Evolutionary conservation across 1,284 basidiomycete genomes (phyloP).

Genomic region (Irpex rosettiformis): DNA sequence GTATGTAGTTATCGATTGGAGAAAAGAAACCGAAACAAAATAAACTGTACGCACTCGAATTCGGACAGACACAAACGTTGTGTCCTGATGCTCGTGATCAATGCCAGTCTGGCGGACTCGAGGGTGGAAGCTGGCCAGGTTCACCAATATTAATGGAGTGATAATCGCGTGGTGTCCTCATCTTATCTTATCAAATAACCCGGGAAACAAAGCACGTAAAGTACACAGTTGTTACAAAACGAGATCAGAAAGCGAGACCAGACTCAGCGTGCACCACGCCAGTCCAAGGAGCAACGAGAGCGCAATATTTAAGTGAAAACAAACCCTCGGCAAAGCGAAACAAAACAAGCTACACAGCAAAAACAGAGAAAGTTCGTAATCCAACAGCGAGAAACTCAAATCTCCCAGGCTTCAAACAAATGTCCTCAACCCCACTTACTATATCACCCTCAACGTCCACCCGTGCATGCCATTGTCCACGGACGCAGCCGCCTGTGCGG

Average conservation of each 20-base stretch:
- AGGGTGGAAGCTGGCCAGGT: no score
- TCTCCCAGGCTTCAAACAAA: background rate
- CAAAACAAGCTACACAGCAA: background rate
- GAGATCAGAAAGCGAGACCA: background rate
- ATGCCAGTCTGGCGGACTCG: no score
- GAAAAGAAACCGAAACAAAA: background rate
- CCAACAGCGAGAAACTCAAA: background rate
- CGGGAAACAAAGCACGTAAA: background rate
- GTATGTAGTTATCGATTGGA: conserved; percentile 17
- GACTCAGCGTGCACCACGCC: conserved; percentile 4
- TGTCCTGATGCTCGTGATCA: background rate
- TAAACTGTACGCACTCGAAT: background rate
- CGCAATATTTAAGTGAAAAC: background rate
- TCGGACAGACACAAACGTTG: conserved; percentile 4
- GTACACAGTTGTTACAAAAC: background rate
- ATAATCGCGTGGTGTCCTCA: background rate
- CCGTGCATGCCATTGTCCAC: conserved; percentile 57
- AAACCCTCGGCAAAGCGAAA: background rate
- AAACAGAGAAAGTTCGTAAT: conserved; percentile 13
- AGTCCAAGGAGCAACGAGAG: conserved; percentile 8
- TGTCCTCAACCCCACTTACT: no score
- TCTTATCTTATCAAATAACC: conserved; percentile 3
- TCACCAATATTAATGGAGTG: conserved; percentile 8
- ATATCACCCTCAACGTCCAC: conserved; percentile 76
- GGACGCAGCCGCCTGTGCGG: conserved; percentile 58